Conservation (phyloP, 2,329 filamentous ascomycete genomes). For the Fusarium sacchari region DNA sequence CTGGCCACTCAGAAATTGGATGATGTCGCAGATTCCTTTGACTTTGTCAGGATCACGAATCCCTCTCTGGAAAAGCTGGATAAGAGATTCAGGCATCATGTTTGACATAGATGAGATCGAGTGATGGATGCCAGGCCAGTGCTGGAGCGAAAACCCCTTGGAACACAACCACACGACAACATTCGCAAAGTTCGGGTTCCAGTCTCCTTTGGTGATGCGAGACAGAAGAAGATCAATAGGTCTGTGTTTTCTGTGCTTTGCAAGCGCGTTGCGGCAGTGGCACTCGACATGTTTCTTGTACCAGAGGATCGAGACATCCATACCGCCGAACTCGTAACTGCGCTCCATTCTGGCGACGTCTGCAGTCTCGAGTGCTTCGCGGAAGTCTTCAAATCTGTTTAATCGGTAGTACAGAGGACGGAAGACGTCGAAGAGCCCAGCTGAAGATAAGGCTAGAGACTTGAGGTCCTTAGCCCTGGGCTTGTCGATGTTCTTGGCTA, state of each 20-base stretch:
- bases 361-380: background rate
- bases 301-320: background rate
- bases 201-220: background rate
- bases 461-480: background rate
- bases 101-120: background rate
- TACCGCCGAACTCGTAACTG: background rate
- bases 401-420: background rate
- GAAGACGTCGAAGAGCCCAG: background rate
- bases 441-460: background rate
- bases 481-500: background rate
- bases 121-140: background rate
- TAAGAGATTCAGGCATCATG: background rate
- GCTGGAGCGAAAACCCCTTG: background rate
- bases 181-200: background rate
- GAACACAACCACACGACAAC: background rate
- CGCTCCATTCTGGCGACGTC: background rate
- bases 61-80: background rate
- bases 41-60: background rate
- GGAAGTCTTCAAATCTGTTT: background rate
- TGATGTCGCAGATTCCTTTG: background rate
- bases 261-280: background rate
- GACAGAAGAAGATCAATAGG: background rate
- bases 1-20: background rate
- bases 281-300: background rate
- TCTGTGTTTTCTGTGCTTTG: background rate